Evolutionary conservation across 192 early-diverging fungal species (phyloP), one percentile per base, ranked within the genome.

Genomic region (Phycomyces blakesleeanus): DNA sequence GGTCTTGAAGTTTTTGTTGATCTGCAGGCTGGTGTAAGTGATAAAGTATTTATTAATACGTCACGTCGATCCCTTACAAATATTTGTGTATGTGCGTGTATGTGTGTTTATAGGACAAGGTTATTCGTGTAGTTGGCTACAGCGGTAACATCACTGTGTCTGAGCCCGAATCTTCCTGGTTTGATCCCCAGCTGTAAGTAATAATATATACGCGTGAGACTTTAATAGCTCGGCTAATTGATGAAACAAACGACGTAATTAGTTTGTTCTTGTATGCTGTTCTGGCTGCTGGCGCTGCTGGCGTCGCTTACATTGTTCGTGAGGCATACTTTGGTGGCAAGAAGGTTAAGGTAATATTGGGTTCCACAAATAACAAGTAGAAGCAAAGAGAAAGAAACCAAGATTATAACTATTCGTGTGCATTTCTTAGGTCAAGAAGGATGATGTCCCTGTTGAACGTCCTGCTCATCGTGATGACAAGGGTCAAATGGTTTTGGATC

Each of bases 181-280:
- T 84, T 64, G 83, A 84, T 69, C 44, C 81, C 42, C 80, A 84
- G 69, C 72, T 81, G 83, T 84, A 62, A 74, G 70, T 76, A 44
- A 20, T n/a, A 53, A 55, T n/a, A 16, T 54, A 55, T 21, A 41
- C 9, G 12, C 2, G 11, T 22, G 10, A 8, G 47, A 58, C 2
- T 15, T 54, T 18, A 27, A 26, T 59, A 21, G 8, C 9, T 55
- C 11, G 15, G 15, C 34, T n/a, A n/a, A 22, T 50, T 34, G 9
- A 15, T 16, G 37, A 25, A 38, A 26, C 12, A 7, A n/a, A 51
- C 22, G 41, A 50, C 55, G 1, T 50, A 8, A 47, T 20, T 57
- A 84, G 83, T 27, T 52, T 81, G 55, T 77, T 80, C 63, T 61
- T 84, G 34, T 84, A 81, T 58, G 57, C 64, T 56, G 34, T 84